Evolutionary conservation across 345 rosid genomes (phyloP), one percentile per base, ranked within the genome.

Genomic region (Eucalyptus erythrocorys): DNA sequence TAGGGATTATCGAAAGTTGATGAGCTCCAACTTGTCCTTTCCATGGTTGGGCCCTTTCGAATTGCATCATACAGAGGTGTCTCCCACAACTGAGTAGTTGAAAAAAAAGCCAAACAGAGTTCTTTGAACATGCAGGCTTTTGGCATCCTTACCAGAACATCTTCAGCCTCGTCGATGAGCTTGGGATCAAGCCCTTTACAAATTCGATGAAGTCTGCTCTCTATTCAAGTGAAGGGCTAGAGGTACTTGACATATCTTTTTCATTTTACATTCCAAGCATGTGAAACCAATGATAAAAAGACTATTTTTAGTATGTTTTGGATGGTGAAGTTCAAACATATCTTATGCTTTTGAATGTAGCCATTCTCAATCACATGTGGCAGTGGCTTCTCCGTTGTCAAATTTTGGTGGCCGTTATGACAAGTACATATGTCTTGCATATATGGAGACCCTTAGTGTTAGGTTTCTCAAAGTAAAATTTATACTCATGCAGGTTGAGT

Each of bases 141-240:
- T 92, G 95, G 95, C 89, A 91, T 90, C 95, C 97, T 21, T 94
- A 91, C 90, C 91, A 87, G 87, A 93, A 93, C 81, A 93, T 95
- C 90, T 94, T 91, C 87, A 86, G 91, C 76, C 93, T 95, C 34
- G 93, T 92, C 50, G 91, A 94, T 89, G 94, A 92, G 91, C 89
- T 92, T 80, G 95, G 93, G 27, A 86, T 93, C 87, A 90, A 92
- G 88, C 94, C 95, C 82, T 94, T 92, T 91, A 93, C 94, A 6
- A 49, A 88, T 87, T 93, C 93, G 92, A 93, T 68, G 87, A 92
- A 87, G 86, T 94, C 94, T 68, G 93, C 95, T 24, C 92, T 79
- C 86, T 94, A 93, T 87, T 92, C 93, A 10, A 90, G 53, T 43
- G 95, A 91, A 34, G 94, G 94, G 53, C 90, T 92, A 86, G 93